phyloP scores from a whole-genome alignment of 495 filamentous ascomycete species.

The Stereocaulon alpinum region DNA sequence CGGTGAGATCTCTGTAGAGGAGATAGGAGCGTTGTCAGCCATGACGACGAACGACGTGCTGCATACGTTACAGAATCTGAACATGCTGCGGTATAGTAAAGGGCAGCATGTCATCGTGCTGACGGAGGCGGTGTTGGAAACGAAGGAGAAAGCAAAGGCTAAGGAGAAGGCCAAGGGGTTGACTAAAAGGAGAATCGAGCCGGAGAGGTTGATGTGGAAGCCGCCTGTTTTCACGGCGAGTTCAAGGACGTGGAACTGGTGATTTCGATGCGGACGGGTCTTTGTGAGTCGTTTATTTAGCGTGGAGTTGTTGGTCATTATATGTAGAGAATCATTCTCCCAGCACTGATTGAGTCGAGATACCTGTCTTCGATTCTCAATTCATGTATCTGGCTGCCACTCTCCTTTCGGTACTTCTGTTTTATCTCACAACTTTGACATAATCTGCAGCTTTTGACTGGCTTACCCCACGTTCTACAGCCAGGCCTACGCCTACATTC shows the following conservation, averaged over 20 bases:
- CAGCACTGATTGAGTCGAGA: too few relatives aligned
- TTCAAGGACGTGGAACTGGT: constrained; percentile 94
- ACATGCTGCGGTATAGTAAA: constrained; percentile 90
- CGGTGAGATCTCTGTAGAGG: constrained; percentile 62
- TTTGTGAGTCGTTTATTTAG: background rate
- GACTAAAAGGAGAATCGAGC: constrained; percentile 61
- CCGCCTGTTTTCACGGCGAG: constrained; percentile 88
- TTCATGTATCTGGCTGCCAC: too few relatives aligned
- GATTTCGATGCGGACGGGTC: background rate
- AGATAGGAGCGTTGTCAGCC: constrained; percentile 62
- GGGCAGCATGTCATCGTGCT: constrained; percentile 86
- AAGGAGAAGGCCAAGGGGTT: constrained; percentile 69
- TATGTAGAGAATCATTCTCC: too few relatives aligned
- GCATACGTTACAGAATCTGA: constrained; percentile 81
- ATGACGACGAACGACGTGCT: constrained; percentile 97
- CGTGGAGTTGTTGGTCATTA: background rate
- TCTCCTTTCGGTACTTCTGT: too few relatives aligned
- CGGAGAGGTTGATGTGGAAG: constrained; percentile 79
- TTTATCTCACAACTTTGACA: too few relatives aligned
- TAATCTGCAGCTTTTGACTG: too few relatives aligned
- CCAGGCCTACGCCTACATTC: too few relatives aligned
- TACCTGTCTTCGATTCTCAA: too few relatives aligned
- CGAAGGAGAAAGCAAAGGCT: constrained; percentile 58
- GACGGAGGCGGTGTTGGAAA: constrained; percentile 68
- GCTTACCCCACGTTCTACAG: too few relatives aligned